phyloP scores from a whole-genome alignment of 2,329 filamentous ascomycete species.

The Ascochyta clinopodiicola region DNA sequence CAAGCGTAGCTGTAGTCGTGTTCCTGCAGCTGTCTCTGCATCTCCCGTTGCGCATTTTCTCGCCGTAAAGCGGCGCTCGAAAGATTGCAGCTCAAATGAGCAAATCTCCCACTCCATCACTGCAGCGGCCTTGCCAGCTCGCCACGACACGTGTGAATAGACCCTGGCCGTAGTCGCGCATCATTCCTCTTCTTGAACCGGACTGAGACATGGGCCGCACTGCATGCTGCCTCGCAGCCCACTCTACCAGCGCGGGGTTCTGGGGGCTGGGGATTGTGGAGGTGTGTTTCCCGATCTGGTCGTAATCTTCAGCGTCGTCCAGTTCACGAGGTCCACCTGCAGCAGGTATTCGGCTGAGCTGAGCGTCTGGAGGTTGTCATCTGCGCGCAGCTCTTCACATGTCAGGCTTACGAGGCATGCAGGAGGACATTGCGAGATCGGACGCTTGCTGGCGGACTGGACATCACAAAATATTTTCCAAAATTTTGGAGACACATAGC shows the following conservation, averaged over 20 bases:
- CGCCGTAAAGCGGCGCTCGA: conserved; percentile 1
- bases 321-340: conserved; percentile 26
- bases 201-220: conserved; percentile 11
- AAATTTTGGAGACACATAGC: too few relatives aligned
- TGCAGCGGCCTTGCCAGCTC: conserved; percentile 8
- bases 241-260: conserved; percentile 2
- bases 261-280: conserved; percentile 19
- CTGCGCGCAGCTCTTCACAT: conserved; percentile 15
- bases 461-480: too few relatives aligned
- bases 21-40: conserved; percentile 15
- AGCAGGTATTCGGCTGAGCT: conserved; percentile 13
- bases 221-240: conserved; percentile 9
- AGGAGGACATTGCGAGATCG: too few relatives aligned
- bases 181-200: background rate
- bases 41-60: background rate
- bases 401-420: conserved; percentile 1
- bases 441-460: too few relatives aligned
- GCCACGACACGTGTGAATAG: background rate
- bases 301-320: conserved; percentile 6
- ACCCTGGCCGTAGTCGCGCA: background rate
- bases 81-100: background rate
- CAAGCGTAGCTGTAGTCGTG: background rate
- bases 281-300: conserved; percentile 13
- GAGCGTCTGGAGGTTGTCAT: conserved; percentile 5
- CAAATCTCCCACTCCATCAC: background rate